Evolutionary conservation across 148 eudicot genomes (phyloP).

Genomic region (Diospyros kaki): DNA sequence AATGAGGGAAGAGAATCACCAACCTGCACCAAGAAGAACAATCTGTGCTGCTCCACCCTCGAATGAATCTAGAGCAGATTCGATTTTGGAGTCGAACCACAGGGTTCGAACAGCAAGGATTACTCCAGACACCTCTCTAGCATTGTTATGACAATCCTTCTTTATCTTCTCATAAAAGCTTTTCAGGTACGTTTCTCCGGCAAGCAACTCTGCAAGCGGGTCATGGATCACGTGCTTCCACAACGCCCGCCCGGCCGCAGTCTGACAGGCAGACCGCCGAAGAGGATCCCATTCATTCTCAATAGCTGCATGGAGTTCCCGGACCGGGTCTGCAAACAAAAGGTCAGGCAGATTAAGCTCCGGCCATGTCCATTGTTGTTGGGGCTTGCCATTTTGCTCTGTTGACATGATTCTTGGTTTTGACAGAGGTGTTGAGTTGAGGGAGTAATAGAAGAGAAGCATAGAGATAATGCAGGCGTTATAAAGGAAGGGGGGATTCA

Average conservation of each 20-base stretch:
- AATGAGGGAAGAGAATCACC: constrained; percentile 10
- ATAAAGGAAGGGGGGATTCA: constrained; percentile 12
- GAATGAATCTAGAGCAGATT: constrained; percentile 61
- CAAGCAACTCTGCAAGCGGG: constrained; percentile 71
- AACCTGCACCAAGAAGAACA: constrained; percentile 95
- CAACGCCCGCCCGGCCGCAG: constrained; percentile 86
- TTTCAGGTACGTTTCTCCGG: constrained; percentile 70
- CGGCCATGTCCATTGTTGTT: constrained; percentile 47
- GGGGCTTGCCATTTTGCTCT: constrained; percentile 25
- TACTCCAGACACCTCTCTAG: constrained; percentile 85
- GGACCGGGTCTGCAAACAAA: constrained; percentile 30
- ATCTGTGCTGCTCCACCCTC: constrained; percentile 53
- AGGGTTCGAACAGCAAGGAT: constrained; percentile 86
- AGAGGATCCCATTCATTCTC: constrained; percentile 65
- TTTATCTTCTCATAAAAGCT: constrained; percentile 72
- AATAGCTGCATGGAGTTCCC: constrained; percentile 49
- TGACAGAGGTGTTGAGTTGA: constrained; percentile 5
- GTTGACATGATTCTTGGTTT: constrained; percentile 39
- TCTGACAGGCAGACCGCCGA: constrained; percentile 76
- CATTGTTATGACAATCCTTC: constrained; percentile 59
- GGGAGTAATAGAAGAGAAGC: constrained; percentile 20
- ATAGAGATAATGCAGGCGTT: constrained; percentile 29
- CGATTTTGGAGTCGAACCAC: constrained; percentile 84
- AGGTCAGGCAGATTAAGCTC: constrained; percentile 53
- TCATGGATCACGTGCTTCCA: constrained; percentile 89